Evolutionary conservation across 2,329 filamentous ascomycete species (phyloP), one percentile per base, ranked within the genome.

Genomic region (Botrytis aclada): DNA sequence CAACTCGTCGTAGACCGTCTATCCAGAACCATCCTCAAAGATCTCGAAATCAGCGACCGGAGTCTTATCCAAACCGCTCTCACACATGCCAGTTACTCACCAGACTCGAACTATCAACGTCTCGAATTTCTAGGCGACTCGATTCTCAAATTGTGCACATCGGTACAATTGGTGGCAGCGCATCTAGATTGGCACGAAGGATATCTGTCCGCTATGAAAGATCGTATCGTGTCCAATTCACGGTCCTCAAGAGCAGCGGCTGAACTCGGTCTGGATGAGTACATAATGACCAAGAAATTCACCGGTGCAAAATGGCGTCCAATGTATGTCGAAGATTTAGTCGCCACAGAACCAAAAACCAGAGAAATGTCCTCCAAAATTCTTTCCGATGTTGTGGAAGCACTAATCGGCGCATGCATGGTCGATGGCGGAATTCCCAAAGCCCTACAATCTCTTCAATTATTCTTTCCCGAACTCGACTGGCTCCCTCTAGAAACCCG

Each of bases 81-180:
- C 67, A 92, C 88, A 69, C 85, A 93, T 0, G 88, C 90, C 0
- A 85, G 85, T 1, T 89, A 93, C 0, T 79, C 81, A 3, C 89
- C 90, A 65, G 80, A 83, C 1, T 86, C 85, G 0, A 87, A 97
- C 76, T 98, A 98, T 79, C 92, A 98, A 78, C 86, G 92, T 4
- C 84, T 97, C 0, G 96, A 98, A 80, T 97, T 97, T 77, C 83
- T 98, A 0, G 96, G 96, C 0, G 95, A 98, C 78, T 90, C 89
- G 0, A 85, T 97, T 2, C 85, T 98, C 54, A 98, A 98, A 78
- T 88, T 91, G 72, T 89, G 88, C 64, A 86, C 92, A 0, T 89
- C 90, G 0, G 80, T 93, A 1, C 90, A 94, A 72, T 85, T 95
- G 4, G 83, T 84, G 29, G 85, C 86, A 29, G 80, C 85, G 45